A percentile compares a stretch with the other conserved stretches of the same genome.
Conservation (phyloP, 495 filamentous ascomycete species). For the Penicillium soppii region DNA sequence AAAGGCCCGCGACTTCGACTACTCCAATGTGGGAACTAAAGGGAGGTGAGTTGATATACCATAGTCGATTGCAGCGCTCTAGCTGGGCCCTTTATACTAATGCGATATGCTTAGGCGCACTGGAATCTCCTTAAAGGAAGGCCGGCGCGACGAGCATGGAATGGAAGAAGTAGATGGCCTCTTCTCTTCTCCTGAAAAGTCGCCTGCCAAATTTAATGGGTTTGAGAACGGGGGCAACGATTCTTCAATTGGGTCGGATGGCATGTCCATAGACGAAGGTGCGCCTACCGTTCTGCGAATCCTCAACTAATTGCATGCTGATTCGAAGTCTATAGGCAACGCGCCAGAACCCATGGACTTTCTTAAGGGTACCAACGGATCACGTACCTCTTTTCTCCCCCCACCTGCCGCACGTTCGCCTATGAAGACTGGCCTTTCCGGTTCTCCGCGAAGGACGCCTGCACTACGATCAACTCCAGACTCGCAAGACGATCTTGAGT, state of each 20-base stretch:
- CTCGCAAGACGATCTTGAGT: conserved; percentile 27
- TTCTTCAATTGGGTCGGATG: conserved; percentile 39
- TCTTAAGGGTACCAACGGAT: conserved; percentile 29
- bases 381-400: conserved; percentile 31
- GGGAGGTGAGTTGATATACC: conserved; percentile 52
- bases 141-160: conserved; percentile 85
- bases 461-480: conserved; percentile 42
- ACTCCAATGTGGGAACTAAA: conserved; percentile 60
- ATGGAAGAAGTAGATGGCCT: conserved; percentile 81
- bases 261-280: conserved; percentile 52
- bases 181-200: conserved; percentile 83
- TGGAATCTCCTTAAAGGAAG: conserved; percentile 78
- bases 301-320: conserved; percentile 1
- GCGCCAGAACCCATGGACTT: conserved; percentile 45
- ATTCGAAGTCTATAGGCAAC: conserved; percentile 28
- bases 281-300: neutral
- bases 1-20: conserved; percentile 59
- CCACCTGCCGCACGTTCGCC: conserved; percentile 44
- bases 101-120: conserved; percentile 59
- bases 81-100: conserved; percentile 5
- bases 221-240: conserved; percentile 26
- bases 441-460: conserved; percentile 44
- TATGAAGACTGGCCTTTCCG: conserved; percentile 41
- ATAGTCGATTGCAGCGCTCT: neutral
- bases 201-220: conserved; percentile 43